phyloP scores from a whole-genome alignment of 306 rosid genomes.

The Coriaria nepalensis region DNA sequence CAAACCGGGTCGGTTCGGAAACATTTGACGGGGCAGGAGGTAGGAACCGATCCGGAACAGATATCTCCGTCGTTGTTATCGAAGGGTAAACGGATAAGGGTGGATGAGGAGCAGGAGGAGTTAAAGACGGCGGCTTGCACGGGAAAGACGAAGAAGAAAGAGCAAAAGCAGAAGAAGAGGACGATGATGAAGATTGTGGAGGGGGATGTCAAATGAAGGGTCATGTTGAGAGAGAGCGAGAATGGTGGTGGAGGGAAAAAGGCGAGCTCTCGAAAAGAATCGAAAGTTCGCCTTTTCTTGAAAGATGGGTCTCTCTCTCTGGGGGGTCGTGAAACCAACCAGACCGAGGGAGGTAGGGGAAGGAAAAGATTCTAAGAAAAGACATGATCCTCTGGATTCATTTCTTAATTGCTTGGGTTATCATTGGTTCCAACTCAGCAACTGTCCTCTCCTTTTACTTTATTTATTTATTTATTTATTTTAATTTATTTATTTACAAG shows the following conservation, averaged over 20 bases:
- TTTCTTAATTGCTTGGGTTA: no score
- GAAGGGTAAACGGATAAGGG: slow-evolving; percentile 27
- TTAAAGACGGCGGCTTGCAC: slow-evolving; percentile 19
- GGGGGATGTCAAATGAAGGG: background rate
- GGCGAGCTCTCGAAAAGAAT: slow-evolving; percentile 21
- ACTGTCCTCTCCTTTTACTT: no score
- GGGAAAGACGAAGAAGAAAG: slow-evolving; percentile 15
- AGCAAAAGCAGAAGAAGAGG: slow-evolving; percentile 10
- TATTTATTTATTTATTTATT: no score
- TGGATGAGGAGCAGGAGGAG: background rate
- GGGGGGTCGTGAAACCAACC: background rate
- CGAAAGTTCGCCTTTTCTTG: slow-evolving; percentile 8
- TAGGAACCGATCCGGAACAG: slow-evolving; percentile 21
- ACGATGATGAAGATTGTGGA: slow-evolving; percentile 11
- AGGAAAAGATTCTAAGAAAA: no score
- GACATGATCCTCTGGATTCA: no score
- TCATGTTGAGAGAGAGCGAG: slow-evolving; percentile 11
- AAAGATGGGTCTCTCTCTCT: background rate
- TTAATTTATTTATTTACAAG: no score
- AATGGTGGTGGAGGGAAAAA: slow-evolving; percentile 13
- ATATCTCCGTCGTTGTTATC: slow-evolving; percentile 14
- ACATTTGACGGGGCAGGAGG: slow-evolving; percentile 62
- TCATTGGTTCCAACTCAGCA: no score
- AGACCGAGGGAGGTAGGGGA: no score
- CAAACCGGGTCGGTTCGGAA: slow-evolving; percentile 86